phyloP scores from a whole-genome alignment of 306 rosid genomes.

The Neltuma alba region DNA sequence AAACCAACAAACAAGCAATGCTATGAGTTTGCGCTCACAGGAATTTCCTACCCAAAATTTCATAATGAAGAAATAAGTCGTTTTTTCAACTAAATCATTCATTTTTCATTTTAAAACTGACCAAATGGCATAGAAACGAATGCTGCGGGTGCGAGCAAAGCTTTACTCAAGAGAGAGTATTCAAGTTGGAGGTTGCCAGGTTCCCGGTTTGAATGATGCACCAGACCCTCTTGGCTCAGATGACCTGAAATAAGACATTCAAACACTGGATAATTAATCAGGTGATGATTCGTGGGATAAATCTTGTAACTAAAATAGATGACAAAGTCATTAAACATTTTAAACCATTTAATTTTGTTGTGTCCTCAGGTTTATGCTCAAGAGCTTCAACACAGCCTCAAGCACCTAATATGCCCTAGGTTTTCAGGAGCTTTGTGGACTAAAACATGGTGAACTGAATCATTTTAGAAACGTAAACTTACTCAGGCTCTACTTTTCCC shows the following conservation, averaged over 20 bases:
- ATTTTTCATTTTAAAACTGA: not conserved
- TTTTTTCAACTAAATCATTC: not conserved
- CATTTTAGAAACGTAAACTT: constrained; percentile 39
- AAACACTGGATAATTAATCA: constrained; percentile 19
- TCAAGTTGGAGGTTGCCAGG: constrained; percentile 97
- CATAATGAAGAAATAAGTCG: not conserved
- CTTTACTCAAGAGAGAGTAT: too few relatives aligned
- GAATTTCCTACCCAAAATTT: not conserved
- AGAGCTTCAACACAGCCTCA: not conserved
- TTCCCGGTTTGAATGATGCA: constrained; percentile 71
- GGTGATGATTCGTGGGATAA: not conserved
- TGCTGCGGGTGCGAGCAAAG: not conserved
- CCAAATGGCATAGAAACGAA: not conserved
- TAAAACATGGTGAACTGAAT: not conserved
- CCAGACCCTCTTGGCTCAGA: constrained; percentile 85
- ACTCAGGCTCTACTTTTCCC: constrained; percentile 49
- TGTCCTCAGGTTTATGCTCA: not conserved
- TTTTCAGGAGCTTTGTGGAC: constrained; percentile 12
- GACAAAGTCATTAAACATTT: not conserved
- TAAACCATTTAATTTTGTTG: not conserved
- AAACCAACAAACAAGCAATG: not conserved
- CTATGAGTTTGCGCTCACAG: not conserved
- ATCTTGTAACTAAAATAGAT: constrained; percentile 23
- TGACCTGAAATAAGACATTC: constrained; percentile 54
- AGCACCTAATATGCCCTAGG: constrained; percentile 1